Evolutionary conservation across 2,329 filamentous ascomycete species (phyloP).

Genomic region (Didymella keratinophila): DNA sequence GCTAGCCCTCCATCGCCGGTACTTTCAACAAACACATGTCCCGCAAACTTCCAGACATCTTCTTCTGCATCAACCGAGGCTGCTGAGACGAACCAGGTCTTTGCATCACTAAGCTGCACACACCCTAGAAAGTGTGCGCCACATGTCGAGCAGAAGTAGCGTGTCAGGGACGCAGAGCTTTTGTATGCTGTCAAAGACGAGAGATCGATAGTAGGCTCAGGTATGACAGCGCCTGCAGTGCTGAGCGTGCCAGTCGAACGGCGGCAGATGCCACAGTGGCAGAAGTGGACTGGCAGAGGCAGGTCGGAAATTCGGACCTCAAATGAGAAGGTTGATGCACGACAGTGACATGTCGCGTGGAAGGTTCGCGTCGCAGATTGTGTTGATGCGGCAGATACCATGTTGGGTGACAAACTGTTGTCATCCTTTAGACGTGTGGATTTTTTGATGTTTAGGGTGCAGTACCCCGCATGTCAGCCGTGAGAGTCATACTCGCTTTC

Average conservation of each 20-base stretch:
- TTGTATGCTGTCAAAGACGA: constrained; percentile 49
- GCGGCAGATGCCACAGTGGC: constrained; percentile 62
- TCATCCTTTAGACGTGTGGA: too few relatives aligned
- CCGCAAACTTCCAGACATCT: constrained; percentile 34
- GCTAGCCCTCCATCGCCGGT: constrained; percentile 51
- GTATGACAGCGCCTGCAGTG: constrained; percentile 55
- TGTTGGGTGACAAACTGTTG: too few relatives aligned
- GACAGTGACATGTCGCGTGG: constrained; percentile 20
- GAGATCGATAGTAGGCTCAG: constrained; percentile 34
- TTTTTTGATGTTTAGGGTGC: background rate
- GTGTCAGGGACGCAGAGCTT: constrained; percentile 53
- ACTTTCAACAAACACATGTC: constrained; percentile 45
- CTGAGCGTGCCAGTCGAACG: constrained; percentile 58
- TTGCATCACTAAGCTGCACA: background rate
- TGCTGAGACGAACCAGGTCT: constrained; percentile 30
- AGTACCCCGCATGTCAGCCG: constrained; percentile 5
- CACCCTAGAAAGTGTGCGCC: constrained; percentile 53
- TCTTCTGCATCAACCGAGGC: constrained; percentile 43
- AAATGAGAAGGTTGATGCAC: constrained; percentile 44
- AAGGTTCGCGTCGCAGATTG: constrained; percentile 3
- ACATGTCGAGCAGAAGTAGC: constrained; percentile 61
- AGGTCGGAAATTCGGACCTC: constrained; percentile 45
- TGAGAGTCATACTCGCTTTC: constrained; percentile 2
- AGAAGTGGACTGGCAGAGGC: constrained; percentile 54
- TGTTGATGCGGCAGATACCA: too few relatives aligned